Percentiles rank a stretch among this genome's conserved stretches.
Evolutionary conservation across 306 rosid genomes (phyloP).

Genomic region (Psophocarpus tetragonolobus): DNA sequence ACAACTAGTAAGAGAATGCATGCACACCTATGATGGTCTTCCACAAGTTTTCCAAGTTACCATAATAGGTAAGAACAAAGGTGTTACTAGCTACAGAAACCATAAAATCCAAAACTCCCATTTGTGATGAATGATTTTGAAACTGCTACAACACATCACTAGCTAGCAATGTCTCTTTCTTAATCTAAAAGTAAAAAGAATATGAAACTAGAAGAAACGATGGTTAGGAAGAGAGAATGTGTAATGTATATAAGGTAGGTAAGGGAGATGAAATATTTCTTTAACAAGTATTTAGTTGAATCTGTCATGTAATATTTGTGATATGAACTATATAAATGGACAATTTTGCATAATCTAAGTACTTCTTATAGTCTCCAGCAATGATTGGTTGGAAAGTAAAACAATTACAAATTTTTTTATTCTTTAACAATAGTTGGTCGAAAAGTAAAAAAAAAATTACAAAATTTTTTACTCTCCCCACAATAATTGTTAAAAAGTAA

Average conservation of each 20-base stretch:
- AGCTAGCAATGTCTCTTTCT: conserved; percentile 76
- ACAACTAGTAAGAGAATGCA: conserved; percentile 4
- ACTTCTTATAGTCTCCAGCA: no score
- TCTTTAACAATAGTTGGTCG: no score
- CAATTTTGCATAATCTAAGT: neutral
- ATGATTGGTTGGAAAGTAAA: no score
- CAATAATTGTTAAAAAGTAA: no score
- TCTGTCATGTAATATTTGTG: neutral
- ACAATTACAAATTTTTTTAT: no score
- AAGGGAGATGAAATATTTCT: neutral
- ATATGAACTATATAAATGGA: conserved; percentile 4
- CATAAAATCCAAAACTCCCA: conserved; percentile 97
- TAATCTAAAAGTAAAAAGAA: conserved; percentile 50
- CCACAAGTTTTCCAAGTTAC: conserved; percentile 97
- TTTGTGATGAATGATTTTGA: conserved; percentile 95
- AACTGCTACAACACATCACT: conserved; percentile 75
- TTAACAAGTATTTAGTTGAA: neutral
- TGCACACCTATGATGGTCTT: conserved; percentile 91
- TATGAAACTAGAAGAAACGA: neutral
- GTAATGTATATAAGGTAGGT: conserved; percentile 9
- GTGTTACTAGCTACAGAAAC: conserved; percentile 89
- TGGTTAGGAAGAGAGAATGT: neutral
- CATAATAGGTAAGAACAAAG: conserved; percentile 89
- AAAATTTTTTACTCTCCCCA: no score
- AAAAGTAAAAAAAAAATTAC: no score